Percentiles rank a stretch among this genome's conserved stretches.
phyloP scores from a whole-genome alignment of 192 early-diverging fungal genomes.

The Dimargaris xerosporica region DNA sequence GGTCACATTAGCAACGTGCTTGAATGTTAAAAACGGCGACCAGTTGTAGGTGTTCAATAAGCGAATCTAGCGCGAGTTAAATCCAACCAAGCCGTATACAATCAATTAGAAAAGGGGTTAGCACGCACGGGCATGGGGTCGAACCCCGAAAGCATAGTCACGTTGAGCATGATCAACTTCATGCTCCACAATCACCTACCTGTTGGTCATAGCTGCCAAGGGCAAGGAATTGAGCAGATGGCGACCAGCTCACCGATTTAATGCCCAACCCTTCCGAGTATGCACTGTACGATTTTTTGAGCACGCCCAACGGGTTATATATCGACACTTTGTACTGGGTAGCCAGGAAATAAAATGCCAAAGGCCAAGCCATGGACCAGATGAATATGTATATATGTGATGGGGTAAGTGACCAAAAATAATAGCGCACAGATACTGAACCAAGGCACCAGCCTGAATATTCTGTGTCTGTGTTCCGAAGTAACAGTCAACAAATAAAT shows the following conservation, averaged over 20 bases:
- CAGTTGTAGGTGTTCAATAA: conserved; percentile 57
- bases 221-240: conserved; percentile 57
- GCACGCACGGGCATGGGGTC: neutral
- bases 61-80: conserved; percentile 29
- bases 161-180: no score
- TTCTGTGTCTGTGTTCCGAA: neutral
- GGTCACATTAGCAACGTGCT: conserved; percentile 31
- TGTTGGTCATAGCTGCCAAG: conserved; percentile 78
- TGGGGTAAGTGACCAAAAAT: neutral
- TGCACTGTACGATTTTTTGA: conserved; percentile 26
- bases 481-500: no score
- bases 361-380: neutral
- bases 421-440: conserved; percentile 9
- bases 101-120: neutral
- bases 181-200: conserved; percentile 22
- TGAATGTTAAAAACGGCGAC: conserved; percentile 45
- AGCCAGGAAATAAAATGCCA: neutral
- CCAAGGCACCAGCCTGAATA: neutral
- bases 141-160: conserved; percentile 5
- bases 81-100: neutral
- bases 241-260: conserved; percentile 58
- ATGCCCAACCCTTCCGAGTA: conserved; percentile 57
- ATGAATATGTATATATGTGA: neutral
- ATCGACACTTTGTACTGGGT: conserved; percentile 50
- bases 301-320: conserved; percentile 50